phyloP scores from a whole-genome alignment of 1,284 basidiomycete genomes.

The Rhizoctonia solani region DNA sequence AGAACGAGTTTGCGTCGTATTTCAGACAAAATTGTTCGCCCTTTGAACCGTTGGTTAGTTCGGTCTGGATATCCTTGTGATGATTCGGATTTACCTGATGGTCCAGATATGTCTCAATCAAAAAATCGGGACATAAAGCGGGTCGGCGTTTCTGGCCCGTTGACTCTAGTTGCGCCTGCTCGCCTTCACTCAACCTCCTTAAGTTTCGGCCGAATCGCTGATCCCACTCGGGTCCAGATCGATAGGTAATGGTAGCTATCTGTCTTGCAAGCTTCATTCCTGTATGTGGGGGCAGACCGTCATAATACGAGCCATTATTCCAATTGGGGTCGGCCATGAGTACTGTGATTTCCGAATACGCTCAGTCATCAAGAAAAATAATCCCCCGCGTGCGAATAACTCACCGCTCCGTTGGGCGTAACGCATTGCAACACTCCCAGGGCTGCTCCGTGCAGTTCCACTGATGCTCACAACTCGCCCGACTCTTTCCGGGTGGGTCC shows the following conservation, averaged over 20 bases:
- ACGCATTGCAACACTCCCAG: constrained; percentile 92
- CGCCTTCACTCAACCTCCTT: constrained; percentile 46
- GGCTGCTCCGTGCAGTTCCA: constrained; percentile 89
- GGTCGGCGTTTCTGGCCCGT: constrained; percentile 55
- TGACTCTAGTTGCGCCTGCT: constrained; percentile 44
- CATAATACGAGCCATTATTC: constrained; percentile 99
- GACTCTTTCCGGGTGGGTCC: constrained; percentile 89
- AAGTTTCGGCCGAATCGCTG: constrained; percentile 88
- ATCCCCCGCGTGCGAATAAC: constrained; percentile 42
- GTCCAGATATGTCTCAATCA: constrained; percentile 98
- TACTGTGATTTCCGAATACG: constrained; percentile 54
- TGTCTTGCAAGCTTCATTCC: constrained; percentile 99
- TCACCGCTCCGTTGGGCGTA: constrained; percentile 92
- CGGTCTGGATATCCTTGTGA: background rate
- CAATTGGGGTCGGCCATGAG: constrained; percentile 99
- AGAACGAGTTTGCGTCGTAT: constrained; percentile 98
- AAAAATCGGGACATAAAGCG: constrained; percentile 92
- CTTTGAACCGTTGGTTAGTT: constrained; percentile 39
- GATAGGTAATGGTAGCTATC: constrained; percentile 98
- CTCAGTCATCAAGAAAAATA: background rate
- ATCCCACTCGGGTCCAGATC: constrained; percentile 99
- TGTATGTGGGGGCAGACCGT: constrained; percentile 89
- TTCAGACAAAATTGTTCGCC: constrained; percentile 97
- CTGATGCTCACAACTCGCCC: constrained; percentile 90
- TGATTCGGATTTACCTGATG: constrained; percentile 66